Conservation (phyloP, 2,329 filamentous ascomycete genomes). For the Talaromyces sp. region DNA sequence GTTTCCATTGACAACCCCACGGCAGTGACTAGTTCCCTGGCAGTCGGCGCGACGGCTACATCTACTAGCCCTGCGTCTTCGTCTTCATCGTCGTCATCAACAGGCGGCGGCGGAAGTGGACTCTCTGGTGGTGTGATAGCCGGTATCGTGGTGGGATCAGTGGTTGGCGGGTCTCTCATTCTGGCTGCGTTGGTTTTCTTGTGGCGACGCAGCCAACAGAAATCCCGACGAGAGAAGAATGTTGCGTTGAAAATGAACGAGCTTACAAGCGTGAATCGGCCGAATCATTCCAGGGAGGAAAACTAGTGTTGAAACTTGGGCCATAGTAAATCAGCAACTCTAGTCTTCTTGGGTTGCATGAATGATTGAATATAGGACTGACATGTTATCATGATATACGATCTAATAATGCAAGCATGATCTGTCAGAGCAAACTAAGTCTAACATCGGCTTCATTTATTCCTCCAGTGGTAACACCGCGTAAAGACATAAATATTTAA, state of each 20-base stretch:
- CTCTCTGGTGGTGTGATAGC: constrained; percentile 40
- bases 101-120: constrained; percentile 16
- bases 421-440: too few relatives aligned
- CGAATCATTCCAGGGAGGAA: neutral
- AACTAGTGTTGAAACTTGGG: too few relatives aligned
- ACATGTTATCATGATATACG: too few relatives aligned
- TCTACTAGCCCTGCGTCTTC: constrained; percentile 18
- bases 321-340: too few relatives aligned
- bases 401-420: too few relatives aligned
- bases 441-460: too few relatives aligned
- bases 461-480: too few relatives aligned
- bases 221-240: neutral
- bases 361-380: too few relatives aligned
- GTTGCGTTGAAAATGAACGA: constrained; percentile 1
- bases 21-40: constrained; percentile 19
- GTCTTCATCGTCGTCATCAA: neutral
- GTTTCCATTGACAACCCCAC: constrained; percentile 31
- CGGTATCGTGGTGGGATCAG: constrained; percentile 33
- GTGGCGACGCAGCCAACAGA: neutral
- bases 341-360: too few relatives aligned
- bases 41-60: constrained; percentile 18
- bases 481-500: too few relatives aligned
- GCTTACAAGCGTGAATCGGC: neutral
- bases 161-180: constrained; percentile 17
- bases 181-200: constrained; percentile 14